Evolutionary conservation across 257 asterid genomes (phyloP).

Genomic region (Solanum dulcamara): DNA sequence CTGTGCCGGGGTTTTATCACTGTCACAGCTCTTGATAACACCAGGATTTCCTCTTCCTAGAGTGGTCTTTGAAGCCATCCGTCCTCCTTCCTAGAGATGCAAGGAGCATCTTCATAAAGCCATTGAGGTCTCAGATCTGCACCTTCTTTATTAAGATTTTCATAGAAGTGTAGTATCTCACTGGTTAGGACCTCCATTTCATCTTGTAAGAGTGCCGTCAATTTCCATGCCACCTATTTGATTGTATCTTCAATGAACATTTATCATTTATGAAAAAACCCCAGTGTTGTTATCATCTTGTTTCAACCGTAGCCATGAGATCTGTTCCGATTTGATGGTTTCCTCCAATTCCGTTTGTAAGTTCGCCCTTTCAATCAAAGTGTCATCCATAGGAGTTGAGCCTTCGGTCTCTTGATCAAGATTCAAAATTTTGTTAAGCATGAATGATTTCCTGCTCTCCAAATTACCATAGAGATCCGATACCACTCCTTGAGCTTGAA

Average conservation of each 20-base stretch:
- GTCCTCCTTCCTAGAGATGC: not conserved
- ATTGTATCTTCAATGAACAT: not conserved
- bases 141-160: not conserved
- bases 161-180: not conserved
- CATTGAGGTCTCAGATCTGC: not conserved
- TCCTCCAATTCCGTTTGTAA: not conserved
- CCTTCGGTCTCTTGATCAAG: not conserved
- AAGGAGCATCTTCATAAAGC: not conserved
- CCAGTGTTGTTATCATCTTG: not conserved
- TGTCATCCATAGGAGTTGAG: not conserved
- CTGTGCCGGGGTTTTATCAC: not conserved
- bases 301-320: not conserved
- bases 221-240: not conserved
- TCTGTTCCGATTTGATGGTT: not conserved
- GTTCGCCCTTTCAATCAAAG: not conserved
- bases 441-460: not conserved
- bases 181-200: not conserved
- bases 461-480: not conserved
- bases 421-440: not conserved
- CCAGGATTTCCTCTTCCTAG: not conserved
- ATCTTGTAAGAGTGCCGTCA: not conserved
- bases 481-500: not conserved
- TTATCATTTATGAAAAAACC: not conserved
- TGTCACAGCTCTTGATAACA: not conserved
- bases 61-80: not conserved